Evolutionary conservation across 2,329 filamentous ascomycete genomes (phyloP).

Genomic region (Microascus cirrosus): DNA sequence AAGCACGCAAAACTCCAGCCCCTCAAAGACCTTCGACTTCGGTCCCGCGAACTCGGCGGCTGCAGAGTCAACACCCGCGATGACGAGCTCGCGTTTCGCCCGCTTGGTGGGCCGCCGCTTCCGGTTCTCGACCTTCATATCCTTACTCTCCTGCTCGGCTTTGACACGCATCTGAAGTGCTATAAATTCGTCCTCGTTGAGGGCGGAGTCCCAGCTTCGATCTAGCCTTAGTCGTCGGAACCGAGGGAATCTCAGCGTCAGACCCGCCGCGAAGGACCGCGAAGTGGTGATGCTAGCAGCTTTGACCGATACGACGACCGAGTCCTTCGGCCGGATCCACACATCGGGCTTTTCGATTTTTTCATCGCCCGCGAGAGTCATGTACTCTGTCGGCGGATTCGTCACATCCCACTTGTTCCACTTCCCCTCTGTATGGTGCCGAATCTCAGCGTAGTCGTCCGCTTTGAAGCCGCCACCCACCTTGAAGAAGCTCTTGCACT

Average conservation of each 20-base stretch:
- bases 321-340: conserved; percentile 87
- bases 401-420: conserved; percentile 78
- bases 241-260: conserved; percentile 82
- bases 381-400: conserved; percentile 63
- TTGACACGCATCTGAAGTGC: conserved; percentile 59
- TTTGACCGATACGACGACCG: conserved; percentile 79
- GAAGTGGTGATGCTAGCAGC: conserved; percentile 67
- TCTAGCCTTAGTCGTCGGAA: conserved; percentile 77
- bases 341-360: conserved; percentile 76
- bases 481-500: conserved; percentile 91
- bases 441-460: conserved; percentile 74
- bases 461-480: conserved; percentile 88
- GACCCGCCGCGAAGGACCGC: conserved; percentile 63
- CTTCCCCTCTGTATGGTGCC: conserved; percentile 78
- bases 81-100: conserved; percentile 56
- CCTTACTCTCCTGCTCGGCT: conserved; percentile 54
- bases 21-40: conserved; percentile 57
- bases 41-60: conserved; percentile 38
- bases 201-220: conserved; percentile 69
- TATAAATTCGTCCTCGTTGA: conserved; percentile 69
- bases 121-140: conserved; percentile 66
- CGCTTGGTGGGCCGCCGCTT: conserved; percentile 44
- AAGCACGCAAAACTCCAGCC: conserved; percentile 72
- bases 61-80: conserved; percentile 52
- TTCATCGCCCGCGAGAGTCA: conserved; percentile 69